Percentiles rank a stretch among this genome's conserved stretches.
These are phyloP conservation scores for Boletus subparvulus DNA, from an alignment of 768 basidiomycete species.

Conservation along the genomic window DNA sequence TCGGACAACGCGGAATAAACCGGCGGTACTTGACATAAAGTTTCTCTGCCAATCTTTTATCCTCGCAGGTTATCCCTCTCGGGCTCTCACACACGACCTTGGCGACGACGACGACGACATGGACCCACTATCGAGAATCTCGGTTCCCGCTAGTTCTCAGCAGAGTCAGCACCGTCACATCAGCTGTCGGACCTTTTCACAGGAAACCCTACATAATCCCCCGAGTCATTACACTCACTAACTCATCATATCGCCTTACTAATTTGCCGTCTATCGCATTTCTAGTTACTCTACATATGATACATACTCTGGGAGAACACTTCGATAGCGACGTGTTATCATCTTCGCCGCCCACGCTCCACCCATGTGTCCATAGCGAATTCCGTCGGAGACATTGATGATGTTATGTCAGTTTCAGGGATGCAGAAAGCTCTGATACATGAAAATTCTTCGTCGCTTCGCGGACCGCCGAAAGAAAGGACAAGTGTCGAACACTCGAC, in stretches of 20 bases:
- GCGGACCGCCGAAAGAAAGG: neutral
- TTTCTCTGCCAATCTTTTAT: neutral
- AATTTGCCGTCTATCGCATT: neutral
- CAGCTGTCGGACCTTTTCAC: neutral
- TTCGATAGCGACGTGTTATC: neutral
- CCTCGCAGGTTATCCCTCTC: conserved; percentile 6
- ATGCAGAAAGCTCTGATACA: neutral
- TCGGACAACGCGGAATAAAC: conserved; percentile 10
- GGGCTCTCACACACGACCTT: conserved; percentile 6
- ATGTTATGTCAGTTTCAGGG: neutral
- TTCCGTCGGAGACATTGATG: neutral
- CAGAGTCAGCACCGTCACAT: neutral
- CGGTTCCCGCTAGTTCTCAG: conserved; percentile 2
- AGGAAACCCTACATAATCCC: neutral
- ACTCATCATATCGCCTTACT: neutral
- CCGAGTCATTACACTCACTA: neutral
- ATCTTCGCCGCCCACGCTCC: neutral
- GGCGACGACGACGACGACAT: conserved; percentile 1
- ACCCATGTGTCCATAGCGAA: neutral
- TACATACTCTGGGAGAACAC: too few species aligned
- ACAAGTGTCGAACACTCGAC: neutral
- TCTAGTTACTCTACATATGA: neutral
- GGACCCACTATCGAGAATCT: conserved; percentile 5
- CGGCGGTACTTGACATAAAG: conserved; percentile 9
- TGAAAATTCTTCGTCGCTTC: neutral